Conservation (phyloP, 331 rosid genomes). For the Acacia pycnantha region DNA sequence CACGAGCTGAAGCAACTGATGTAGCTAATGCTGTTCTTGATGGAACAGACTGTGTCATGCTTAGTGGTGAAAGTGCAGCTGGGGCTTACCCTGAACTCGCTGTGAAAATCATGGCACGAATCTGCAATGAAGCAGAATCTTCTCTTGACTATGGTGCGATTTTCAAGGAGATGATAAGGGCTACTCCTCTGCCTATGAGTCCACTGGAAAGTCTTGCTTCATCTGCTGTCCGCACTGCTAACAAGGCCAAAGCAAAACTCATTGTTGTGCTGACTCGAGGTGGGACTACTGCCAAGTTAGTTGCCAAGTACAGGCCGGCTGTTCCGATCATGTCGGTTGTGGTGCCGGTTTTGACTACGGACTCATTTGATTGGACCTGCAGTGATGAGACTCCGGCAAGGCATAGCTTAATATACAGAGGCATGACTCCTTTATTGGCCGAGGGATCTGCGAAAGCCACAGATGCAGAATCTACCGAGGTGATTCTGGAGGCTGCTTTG, state of each 20-base stretch:
- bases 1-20: constrained; percentile 93
- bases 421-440: constrained; percentile 84
- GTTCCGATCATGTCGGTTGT: constrained; percentile 94
- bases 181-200: constrained; percentile 97
- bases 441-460: constrained; percentile 99
- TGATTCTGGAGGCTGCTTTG: constrained; percentile 85
- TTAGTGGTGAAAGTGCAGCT: constrained; percentile 90
- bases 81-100: constrained; percentile 88
- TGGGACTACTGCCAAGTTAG: constrained; percentile 87
- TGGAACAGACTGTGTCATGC: constrained; percentile 92
- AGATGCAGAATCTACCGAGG: constrained; percentile 96
- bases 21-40: constrained; percentile 91
- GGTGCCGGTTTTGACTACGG: constrained; percentile 88
- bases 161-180: constrained; percentile 93
- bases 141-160: constrained; percentile 86
- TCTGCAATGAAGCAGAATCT: constrained; percentile 93
- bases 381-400: constrained; percentile 94
- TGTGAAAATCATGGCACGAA: constrained; percentile 85
- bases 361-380: constrained; percentile 92
- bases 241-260: constrained; percentile 94
- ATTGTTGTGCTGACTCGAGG: constrained; percentile 94
- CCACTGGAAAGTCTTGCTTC: constrained; percentile 99
- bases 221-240: constrained; percentile 92
- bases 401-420: constrained; percentile 94
- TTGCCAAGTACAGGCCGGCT: constrained; percentile 94